These are phyloP conservation scores for Brassica balearica DNA, from an alignment of 441 rosid species.

Conservation along the genomic window DNA sequence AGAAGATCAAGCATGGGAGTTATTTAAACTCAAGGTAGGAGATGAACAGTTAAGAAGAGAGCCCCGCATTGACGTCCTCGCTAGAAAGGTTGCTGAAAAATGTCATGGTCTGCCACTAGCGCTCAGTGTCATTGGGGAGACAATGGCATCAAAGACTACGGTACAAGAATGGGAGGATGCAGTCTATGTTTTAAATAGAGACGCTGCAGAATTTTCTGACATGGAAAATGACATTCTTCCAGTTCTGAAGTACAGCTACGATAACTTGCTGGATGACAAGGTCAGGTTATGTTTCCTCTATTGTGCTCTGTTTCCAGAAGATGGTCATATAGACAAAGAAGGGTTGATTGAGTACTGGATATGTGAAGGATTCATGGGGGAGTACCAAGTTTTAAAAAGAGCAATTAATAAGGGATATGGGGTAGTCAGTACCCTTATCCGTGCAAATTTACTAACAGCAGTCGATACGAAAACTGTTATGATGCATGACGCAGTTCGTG, in stretches of 20 bases:
- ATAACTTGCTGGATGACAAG: conserved; percentile 22
- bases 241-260: conserved; percentile 45
- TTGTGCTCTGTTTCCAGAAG: conserved; percentile 41
- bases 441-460: conserved; percentile 43
- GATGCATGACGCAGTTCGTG: conserved; percentile 26
- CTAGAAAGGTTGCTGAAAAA: neutral
- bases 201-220: neutral
- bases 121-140: neutral
- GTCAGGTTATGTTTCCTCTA: conserved; percentile 45
- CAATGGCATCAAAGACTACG: neutral
- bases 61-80: neutral
- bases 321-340: neutral
- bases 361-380: conserved; percentile 40
- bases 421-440: conserved; percentile 37
- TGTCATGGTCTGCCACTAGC: conserved; percentile 11
- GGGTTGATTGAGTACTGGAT: conserved; percentile 40
- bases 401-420: conserved; percentile 26
- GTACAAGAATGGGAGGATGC: conserved; percentile 5
- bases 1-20: neutral
- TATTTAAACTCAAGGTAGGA: neutral
- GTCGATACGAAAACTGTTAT: fast-evolving
- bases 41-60: neutral
- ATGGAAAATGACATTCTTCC: conserved; percentile 33
- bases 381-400: neutral
- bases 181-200: neutral